Percentiles rank a stretch among this genome's conserved stretches.
phyloP scores from a whole-genome alignment of 805 yeast species.

The Scheffersomyces amazonensis region DNA sequence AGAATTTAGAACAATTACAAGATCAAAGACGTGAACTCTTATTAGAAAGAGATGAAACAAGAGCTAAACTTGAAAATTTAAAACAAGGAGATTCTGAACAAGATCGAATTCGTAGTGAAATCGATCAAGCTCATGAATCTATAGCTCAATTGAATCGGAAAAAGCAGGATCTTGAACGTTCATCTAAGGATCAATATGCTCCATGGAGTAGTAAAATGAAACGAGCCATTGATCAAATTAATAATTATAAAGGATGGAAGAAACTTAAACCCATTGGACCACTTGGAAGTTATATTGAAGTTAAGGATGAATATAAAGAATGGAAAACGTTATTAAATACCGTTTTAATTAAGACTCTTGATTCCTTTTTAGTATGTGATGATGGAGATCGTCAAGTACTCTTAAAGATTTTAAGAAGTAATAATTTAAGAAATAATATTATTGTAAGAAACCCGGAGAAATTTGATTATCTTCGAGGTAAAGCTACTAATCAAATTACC shows the following conservation, averaged over 20 bases:
- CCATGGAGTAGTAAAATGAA: conserved; percentile 51
- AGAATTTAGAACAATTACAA: conserved; percentile 13
- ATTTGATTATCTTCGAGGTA: conserved; percentile 49
- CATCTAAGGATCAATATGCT: conserved; percentile 34
- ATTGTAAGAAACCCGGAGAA: conserved; percentile 53
- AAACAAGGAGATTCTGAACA: conserved; percentile 14
- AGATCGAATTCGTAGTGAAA: conserved; percentile 23
- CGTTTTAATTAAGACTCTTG: conserved; percentile 46
- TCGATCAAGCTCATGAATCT: conserved; percentile 6
- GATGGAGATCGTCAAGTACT: conserved; percentile 51
- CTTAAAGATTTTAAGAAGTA: conserved; percentile 25
- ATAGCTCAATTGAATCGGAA: conserved; percentile 8
- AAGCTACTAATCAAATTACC: conserved; percentile 48
- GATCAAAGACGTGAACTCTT: conserved; percentile 20
- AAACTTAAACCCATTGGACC: conserved; percentile 71
- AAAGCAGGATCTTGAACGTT: conserved; percentile 9
- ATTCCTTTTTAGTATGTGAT: conserved; percentile 66
- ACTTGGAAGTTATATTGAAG: conserved; percentile 56
- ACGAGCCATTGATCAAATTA: conserved; percentile 33
- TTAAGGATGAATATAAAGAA: conserved; percentile 49
- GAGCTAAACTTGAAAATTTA: conserved; percentile 12
- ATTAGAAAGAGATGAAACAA: conserved; percentile 12
- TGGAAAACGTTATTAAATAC: conserved; percentile 67
- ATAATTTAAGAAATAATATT: conserved; percentile 34
- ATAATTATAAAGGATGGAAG: conserved; percentile 28